Base-by-base conservation (phyloP, 805 yeast species). In the Starmerella bombicola region DNA sequence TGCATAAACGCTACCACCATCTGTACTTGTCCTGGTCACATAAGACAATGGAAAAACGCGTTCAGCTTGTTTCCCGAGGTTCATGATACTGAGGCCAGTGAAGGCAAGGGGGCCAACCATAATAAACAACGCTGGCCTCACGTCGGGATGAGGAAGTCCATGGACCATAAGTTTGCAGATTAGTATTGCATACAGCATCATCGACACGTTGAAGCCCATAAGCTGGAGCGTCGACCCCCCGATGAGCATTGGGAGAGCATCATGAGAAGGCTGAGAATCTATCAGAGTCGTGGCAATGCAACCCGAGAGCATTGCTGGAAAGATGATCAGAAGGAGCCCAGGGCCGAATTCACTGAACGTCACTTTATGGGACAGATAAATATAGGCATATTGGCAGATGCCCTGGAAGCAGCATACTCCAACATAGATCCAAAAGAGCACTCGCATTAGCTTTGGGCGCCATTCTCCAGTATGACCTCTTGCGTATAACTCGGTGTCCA, bases 51-150 rank as follows among this genome's bases (percentile, higher is more conserved):
- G 26, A 21, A 30, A 29, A 4, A 16, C 24, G 4, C 17, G 7
- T 17, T 28, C 15, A 13, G 40, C 40, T 5, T 5, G 24, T 15
- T 30, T 6, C 9, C 40, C 40, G 19, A 37, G 29, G 7, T 29
- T 33, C 5, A 37, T 6, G 13, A 28, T 5, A 6, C 31, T 25
- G n/a, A 37, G 30, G 3, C 40, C 40, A 6, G 40, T 29, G 35
- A 30, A 37, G 12, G 40, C 40, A 24, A 37, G 4, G 4, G 40
- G 40, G 13, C 40, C 40, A 17, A 37, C 40, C 40, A 37, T 37
- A 17, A 37, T 37, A 33, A 37, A 37, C 26, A 37, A 4, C 3
- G 34, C 33, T 5, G 40, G 40, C n/a, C 40, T n/a, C 7, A 21
- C 26, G 12, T 12, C 15, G 9, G 40, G 34, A 4, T n/a, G n/a